A percentile compares a stretch with the other conserved stretches of the same genome.
Conservation (phyloP, 768 basidiomycete species). For the Boletellus emodensis region DNA sequence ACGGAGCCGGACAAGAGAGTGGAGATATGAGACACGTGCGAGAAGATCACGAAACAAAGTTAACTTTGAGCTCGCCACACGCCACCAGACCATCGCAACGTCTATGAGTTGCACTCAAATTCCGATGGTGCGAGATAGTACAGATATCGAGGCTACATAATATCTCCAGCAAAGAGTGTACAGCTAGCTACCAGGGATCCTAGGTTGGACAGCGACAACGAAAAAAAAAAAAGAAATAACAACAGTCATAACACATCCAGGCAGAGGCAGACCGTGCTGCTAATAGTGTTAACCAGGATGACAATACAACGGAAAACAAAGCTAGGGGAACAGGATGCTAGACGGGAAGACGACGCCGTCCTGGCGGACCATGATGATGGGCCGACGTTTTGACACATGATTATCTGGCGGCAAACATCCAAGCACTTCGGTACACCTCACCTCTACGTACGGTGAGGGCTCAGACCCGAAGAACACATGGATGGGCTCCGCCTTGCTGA, state of each 20-base stretch:
- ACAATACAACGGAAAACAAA: conserved; percentile 5
- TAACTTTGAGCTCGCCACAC: conserved; percentile 3
- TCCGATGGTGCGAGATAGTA: conserved; percentile 22
- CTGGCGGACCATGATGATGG: conserved; percentile 75
- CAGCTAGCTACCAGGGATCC: conserved; percentile 30
- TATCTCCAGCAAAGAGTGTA: conserved; percentile 25
- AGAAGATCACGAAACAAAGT: conserved; percentile 3
- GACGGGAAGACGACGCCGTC: conserved; percentile 90
- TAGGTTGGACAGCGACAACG: conserved; percentile 24
- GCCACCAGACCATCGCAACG: no score
- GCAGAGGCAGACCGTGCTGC: conserved; percentile 28
- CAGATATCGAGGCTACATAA: conserved; percentile 30
- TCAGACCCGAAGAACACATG: conserved; percentile 84
- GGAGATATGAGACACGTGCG: not conserved
- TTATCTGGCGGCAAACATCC: conserved; percentile 77
- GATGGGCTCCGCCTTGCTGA: conserved; percentile 77
- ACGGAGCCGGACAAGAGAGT: not conserved
- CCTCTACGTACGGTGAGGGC: conserved; percentile 82
- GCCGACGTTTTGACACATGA: conserved; percentile 63
- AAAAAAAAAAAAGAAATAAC: conserved; percentile 15
- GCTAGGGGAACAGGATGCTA: conserved; percentile 73
- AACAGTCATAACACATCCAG: conserved; percentile 19
- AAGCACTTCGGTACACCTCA: conserved; percentile 81
- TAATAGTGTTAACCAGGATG: conserved; percentile 21
- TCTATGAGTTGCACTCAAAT: conserved; percentile 20